Percentiles rank a stretch among this genome's conserved stretches.
Conservation (phyloP, 306 rosid genomes). For the Luffa aegyptiaca region DNA sequence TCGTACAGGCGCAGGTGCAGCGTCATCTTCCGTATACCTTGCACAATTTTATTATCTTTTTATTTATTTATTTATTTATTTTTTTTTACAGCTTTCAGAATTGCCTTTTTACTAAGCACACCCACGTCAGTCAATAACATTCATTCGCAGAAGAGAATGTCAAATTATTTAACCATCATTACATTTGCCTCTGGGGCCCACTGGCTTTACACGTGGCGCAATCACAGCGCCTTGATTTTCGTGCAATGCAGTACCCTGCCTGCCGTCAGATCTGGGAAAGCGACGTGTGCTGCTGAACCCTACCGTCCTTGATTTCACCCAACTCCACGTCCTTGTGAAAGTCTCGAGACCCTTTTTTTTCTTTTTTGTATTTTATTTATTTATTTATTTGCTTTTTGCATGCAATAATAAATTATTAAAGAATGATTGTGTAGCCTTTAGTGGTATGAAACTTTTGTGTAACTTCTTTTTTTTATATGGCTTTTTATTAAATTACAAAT, state of each 20-base stretch:
- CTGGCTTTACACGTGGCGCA: not conserved
- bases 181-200: not conserved
- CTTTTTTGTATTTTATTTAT: no score
- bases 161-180: slow-evolving; percentile 11
- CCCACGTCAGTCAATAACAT: slow-evolving; percentile 4
- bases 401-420: not conserved
- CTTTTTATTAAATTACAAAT: no score
- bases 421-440: no score
- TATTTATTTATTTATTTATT: not conserved
- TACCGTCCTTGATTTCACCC: slow-evolving; percentile 12
- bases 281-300: not conserved
- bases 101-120: not conserved
- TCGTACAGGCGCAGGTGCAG: not conserved
- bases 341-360: not conserved
- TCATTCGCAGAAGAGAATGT: slow-evolving; percentile 1
- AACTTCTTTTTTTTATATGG: not conserved
- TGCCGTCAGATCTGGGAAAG: slow-evolving; percentile 4
- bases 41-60: not conserved
- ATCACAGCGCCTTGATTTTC: not conserved
- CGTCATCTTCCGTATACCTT: not conserved
- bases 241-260: not conserved
- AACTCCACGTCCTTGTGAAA: slow-evolving; percentile 1
- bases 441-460: not conserved
- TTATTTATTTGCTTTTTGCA: not conserved
- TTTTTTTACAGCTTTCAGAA: not conserved